Evolutionary conservation across 106 monocot species (phyloP), one percentile per base, ranked within the genome.

Genomic region (Vanilla planifolia): DNA sequence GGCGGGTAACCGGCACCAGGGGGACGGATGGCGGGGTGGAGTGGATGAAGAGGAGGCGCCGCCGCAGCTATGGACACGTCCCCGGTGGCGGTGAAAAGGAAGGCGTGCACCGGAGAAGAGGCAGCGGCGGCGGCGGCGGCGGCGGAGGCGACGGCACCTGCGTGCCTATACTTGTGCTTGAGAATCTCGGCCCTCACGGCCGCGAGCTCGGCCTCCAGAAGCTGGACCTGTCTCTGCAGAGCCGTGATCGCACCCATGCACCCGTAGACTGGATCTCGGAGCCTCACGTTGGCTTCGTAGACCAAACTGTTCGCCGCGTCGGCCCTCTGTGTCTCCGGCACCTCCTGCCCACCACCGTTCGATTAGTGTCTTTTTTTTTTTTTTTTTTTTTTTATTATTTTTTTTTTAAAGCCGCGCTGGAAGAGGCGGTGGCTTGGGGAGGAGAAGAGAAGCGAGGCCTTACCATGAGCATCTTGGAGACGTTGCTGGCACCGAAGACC

Each of bases 381-480:
- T n/a, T n/a, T n/a, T n/a, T n/a, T n/a, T n/a, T n/a, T n/a, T n/a
- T n/a, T n/a, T n/a, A n/a, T n/a, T n/a, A n/a, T n/a, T n/a, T n/a
- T n/a, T n/a, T n/a, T n/a, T n/a, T n/a, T n/a, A n/a, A n/a, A n/a
- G n/a, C n/a, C n/a, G n/a, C n/a, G n/a, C n/a, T n/a, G n/a, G n/a
- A n/a, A n/a, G n/a, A n/a, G n/a, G n/a, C n/a, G n/a, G n/a, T n/a
- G n/a, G n/a, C n/a, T n/a, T n/a, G n/a, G n/a, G n/a, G n/a, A n/a
- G n/a, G n/a, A n/a, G n/a, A n/a, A n/a, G n/a, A n/a, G n/a, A n/a
- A n/a, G n/a, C n/a, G n/a, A n/a, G n/a, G n/a, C n/a, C 15, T 21
- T 74, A 95, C 95, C 95, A 90, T 65, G 9, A 95, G 83, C 86
- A 95, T 76, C 78, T 95, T 95, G 62, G 89, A 90, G 73, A 96